Conservation (phyloP, 2,329 filamentous ascomycete genomes). For the Venturia pyrina region DNA sequence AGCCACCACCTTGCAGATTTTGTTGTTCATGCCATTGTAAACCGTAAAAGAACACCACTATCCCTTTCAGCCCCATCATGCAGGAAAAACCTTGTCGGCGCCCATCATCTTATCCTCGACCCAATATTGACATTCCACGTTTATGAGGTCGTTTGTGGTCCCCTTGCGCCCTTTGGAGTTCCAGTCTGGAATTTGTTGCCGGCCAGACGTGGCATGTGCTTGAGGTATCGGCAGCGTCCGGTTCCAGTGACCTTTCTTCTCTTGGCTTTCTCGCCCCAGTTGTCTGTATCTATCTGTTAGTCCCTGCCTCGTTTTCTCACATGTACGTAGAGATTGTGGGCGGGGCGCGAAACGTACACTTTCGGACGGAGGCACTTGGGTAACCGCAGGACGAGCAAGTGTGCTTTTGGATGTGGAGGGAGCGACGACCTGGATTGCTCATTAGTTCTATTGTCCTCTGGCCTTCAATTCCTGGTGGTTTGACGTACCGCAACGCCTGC, state of each 20-base stretch:
- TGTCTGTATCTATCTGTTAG: slow-evolving; percentile 51
- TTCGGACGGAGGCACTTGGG: slow-evolving; percentile 91
- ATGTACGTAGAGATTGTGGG: slow-evolving; percentile 3
- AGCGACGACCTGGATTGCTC: slow-evolving; percentile 66
- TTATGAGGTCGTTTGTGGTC: slow-evolving; percentile 31
- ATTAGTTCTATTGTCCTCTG: slow-evolving; percentile 12
- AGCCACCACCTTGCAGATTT: slow-evolving; percentile 3
- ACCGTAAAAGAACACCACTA: slow-evolving; percentile 3
- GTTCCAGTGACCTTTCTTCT: slow-evolving; percentile 98
- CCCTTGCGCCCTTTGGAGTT: slow-evolving; percentile 72
- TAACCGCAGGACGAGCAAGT: slow-evolving; percentile 95
- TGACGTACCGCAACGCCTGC: slow-evolving; percentile 92
- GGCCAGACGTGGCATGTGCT: slow-evolving; percentile 85
- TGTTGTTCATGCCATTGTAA: slow-evolving; percentile 3
- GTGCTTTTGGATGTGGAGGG: slow-evolving; percentile 99
- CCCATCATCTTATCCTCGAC: not conserved
- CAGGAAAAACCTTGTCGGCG: not conserved
- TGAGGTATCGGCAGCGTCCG: slow-evolving; percentile 92
- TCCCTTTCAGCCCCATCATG: not conserved
- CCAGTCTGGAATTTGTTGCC: slow-evolving; percentile 97
- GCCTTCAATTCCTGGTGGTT: slow-evolving; percentile 14
- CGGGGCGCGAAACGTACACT: slow-evolving; percentile 68
- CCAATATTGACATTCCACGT: not conserved
- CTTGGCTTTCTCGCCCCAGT: slow-evolving; percentile 99
- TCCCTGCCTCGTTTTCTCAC: not conserved